Conservation (phyloP, 1,139 yeast species). For the Casaregolazyma suthepensis region DNA sequence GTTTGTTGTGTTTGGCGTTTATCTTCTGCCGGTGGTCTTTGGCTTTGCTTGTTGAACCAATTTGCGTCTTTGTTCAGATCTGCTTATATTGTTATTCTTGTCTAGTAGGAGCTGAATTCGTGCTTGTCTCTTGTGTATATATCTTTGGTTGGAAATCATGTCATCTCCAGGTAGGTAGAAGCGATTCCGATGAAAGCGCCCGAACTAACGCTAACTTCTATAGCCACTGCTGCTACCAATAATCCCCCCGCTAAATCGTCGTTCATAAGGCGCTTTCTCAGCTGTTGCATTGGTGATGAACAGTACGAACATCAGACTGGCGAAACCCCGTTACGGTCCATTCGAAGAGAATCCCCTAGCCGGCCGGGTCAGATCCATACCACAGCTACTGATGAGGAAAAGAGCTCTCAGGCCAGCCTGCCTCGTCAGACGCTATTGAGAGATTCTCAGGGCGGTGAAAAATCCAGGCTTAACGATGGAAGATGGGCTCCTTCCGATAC, state of each 20-base stretch:
- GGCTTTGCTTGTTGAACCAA: neutral
- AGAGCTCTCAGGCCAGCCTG: neutral
- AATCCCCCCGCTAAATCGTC: neutral
- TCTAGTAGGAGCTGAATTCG: neutral
- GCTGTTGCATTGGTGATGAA: neutral
- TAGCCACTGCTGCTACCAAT: neutral
- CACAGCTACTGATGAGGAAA: neutral
- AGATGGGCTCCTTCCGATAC: conserved; percentile 7
- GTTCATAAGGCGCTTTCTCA: neutral
- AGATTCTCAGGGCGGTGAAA: conserved; percentile 5
- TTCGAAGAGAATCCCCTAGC: neutral
- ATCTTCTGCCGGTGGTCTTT: neutral
- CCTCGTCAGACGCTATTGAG: conserved; percentile 1
- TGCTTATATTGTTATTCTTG: neutral
- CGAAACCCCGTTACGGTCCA: neutral
- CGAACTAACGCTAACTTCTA: neutral
- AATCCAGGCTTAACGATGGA: conserved; percentile 6
- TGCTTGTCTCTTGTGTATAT: neutral
- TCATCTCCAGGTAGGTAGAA: neutral
- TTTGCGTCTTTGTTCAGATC: neutral
- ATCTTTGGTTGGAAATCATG: neutral
- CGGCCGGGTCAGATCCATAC: neutral
- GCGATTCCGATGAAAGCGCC: neutral
- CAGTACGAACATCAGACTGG: neutral
- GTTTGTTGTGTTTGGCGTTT: neutral